A percentile compares a stretch with the other conserved stretches of the same genome.
Conservation (phyloP, 2,329 filamentous ascomycete species). For the Scedosporium minutisporum region DNA sequence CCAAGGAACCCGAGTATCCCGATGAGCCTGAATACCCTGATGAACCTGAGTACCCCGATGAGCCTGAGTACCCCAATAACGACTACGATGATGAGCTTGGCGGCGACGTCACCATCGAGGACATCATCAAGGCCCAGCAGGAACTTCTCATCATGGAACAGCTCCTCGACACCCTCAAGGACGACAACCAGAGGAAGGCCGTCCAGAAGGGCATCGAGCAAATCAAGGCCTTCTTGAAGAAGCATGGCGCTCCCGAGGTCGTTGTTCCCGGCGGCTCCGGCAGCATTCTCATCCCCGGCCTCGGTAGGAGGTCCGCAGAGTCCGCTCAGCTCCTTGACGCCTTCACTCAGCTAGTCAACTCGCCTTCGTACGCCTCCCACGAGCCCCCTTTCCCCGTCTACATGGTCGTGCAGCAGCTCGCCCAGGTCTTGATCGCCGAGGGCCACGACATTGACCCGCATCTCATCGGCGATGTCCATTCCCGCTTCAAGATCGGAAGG, state of each 20-base stretch:
- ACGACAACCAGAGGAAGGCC: background rate
- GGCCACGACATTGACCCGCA: conserved; percentile 7
- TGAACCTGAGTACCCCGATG: background rate
- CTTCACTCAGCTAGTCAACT: background rate
- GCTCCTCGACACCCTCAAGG: conserved; percentile 1
- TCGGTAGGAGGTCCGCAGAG: background rate
- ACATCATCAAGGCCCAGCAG: conserved; percentile 8
- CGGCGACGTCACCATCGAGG: background rate
- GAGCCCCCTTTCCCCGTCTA: conserved; percentile 3
- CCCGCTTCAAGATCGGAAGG: conserved; percentile 8
- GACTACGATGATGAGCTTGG: background rate
- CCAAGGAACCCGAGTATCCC: background rate
- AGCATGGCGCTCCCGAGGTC: conserved; percentile 1
- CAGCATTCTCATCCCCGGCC: conserved; percentile 2
- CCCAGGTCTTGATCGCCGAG: conserved; percentile 10
- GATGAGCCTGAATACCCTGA: background rate
- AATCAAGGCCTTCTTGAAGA: conserved; percentile 5
- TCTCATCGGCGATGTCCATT: background rate
- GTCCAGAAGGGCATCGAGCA: conserved; percentile 4
- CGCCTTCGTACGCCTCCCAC: background rate
- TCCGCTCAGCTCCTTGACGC: background rate
- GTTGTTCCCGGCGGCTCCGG: background rate
- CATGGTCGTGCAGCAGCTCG: conserved; percentile 8
- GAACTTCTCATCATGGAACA: conserved; percentile 4
- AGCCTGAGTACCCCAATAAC: background rate